Evolutionary conservation across 176 grass and related monocot genomes (phyloP), one percentile per base, ranked within the genome.

Genomic region (Triticum urartu): DNA sequence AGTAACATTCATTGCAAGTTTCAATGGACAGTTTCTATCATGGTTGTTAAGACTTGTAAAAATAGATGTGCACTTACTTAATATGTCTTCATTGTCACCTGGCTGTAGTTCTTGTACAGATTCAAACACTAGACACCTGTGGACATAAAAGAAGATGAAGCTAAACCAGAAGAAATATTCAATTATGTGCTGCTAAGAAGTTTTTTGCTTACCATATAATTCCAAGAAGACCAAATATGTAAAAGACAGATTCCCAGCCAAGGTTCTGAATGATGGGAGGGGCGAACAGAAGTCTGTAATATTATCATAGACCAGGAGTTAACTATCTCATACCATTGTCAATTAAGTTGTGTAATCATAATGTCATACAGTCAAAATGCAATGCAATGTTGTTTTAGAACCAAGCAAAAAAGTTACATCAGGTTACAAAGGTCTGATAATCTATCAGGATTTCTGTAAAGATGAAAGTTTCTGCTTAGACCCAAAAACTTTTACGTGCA

Each of bases 211-310:
- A 98, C 96, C 96, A 98, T 83, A 94, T 83, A 89, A 98, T 86
- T 86, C 96, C 96, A 86, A 98, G 79, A 89, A 98, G 81, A 38
- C 93, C 92, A 95, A 98, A 98, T 84, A 88, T 86, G 87, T 94
- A 98, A 71, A 98, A 98, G 50, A 98, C 93, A 7, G 96, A 95
- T 74, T 98, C 93, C 96, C 96, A 98, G 38, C 96, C 96, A 77
- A 94, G 83, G 88, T 86, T 95, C 72, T 95, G 90, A 86, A 98
- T 98, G 56, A 98, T 92, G 32, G 91, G 70, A 89, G 96, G 93
- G 67, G 96, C 90, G 26, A 98, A 95, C 52, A 98, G 91, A 89
- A 95, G 89, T 75, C 96, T 98, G 86, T 34, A 95, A 85, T 90
- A 62, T 80, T 30, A 84, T 78, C 77, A 70, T n/a, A 9, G n/a